These are phyloP conservation scores for Bacidia gigantensis DNA, from an alignment of 495 filamentous ascomycete species.

Conservation along the genomic window DNA sequence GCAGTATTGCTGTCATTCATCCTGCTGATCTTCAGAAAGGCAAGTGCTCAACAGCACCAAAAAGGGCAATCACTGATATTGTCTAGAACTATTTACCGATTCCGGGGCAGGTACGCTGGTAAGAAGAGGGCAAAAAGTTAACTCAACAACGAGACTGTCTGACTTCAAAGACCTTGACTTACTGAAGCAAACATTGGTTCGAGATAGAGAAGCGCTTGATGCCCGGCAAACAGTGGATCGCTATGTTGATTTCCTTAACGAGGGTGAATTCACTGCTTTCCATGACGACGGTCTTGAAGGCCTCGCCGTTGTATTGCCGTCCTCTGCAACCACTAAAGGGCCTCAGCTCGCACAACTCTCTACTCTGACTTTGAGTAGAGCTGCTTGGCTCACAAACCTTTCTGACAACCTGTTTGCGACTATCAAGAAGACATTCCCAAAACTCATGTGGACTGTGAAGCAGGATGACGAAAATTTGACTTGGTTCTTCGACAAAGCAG, in stretches of 20 bases:
- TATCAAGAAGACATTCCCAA: conserved; percentile 84
- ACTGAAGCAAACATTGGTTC: conserved; percentile 69
- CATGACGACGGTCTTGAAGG: conserved; percentile 96
- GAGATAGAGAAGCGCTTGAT: conserved; percentile 77
- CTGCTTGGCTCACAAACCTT: conserved; percentile 89
- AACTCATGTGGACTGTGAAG: conserved; percentile 92
- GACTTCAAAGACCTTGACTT: conserved; percentile 66
- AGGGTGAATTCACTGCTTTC: conserved; percentile 80
- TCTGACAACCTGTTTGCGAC: conserved; percentile 94
- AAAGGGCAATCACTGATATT: background rate
- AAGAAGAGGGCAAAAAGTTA: conserved; percentile 80
- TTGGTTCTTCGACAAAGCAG: conserved; percentile 97
- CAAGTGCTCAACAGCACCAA: conserved; percentile 37
- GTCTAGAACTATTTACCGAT: conserved; percentile 69
- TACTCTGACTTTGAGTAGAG: conserved; percentile 89
- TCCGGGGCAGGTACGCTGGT: conserved; percentile 93
- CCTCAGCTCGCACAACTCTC: conserved; percentile 59
- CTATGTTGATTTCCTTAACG: conserved; percentile 63
- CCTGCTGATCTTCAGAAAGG: conserved; percentile 91
- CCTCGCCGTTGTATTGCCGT: conserved; percentile 79
- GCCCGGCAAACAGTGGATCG: conserved; percentile 72
- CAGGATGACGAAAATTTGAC: conserved; percentile 93
- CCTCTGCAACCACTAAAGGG: conserved; percentile 27
- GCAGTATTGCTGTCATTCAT: conserved; percentile 95
- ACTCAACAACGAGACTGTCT: conserved; percentile 55